phyloP scores from a whole-genome alignment of 805 yeast genomes.

The Candida adriatica region DNA sequence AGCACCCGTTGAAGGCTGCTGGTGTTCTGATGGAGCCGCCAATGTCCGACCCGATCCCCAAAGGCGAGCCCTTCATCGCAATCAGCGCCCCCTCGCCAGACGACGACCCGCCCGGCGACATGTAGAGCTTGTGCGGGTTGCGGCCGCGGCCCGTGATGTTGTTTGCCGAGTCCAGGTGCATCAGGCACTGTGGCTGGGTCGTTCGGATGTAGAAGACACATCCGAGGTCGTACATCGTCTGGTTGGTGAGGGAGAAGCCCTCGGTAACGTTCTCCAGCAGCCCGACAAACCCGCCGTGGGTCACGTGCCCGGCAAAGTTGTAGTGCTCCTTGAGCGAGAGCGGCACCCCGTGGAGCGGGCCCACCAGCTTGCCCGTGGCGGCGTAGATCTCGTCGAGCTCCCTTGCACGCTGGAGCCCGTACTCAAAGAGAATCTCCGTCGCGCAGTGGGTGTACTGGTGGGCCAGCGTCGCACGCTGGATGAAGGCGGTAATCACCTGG shows the following conservation, averaged over 20 bases:
- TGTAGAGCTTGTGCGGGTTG: constrained; percentile 49
- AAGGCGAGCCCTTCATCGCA: constrained; percentile 49
- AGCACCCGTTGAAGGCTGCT: constrained; percentile 55
- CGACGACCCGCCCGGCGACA: constrained; percentile 67
- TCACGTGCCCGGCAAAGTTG: constrained; percentile 43
- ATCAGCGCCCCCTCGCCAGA: constrained; percentile 68
- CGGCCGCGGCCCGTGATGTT: constrained; percentile 53
- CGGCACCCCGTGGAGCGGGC: constrained; percentile 68
- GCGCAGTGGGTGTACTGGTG: constrained; percentile 58
- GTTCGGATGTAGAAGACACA: constrained; percentile 62
- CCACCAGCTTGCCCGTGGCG: constrained; percentile 45
- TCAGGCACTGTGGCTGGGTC: constrained; percentile 60
- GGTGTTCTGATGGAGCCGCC: constrained; percentile 69
- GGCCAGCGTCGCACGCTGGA: constrained; percentile 49
- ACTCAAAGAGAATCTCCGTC: constrained; percentile 56
- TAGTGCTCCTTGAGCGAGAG: constrained; percentile 63
- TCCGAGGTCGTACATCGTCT: constrained; percentile 27
- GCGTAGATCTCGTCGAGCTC: constrained; percentile 47
- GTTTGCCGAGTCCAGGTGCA: constrained; percentile 61
- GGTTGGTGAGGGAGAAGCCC: constrained; percentile 41
- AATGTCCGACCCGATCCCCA: constrained; percentile 66
- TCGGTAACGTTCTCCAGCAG: constrained; percentile 39
- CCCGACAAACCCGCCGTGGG: constrained; percentile 56
- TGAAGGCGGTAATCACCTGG: constrained; percentile 17
- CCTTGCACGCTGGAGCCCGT: constrained; percentile 51